Evolutionary conservation across 306 rosid genomes (phyloP).

Genomic region (Ziziphus jujuba): DNA sequence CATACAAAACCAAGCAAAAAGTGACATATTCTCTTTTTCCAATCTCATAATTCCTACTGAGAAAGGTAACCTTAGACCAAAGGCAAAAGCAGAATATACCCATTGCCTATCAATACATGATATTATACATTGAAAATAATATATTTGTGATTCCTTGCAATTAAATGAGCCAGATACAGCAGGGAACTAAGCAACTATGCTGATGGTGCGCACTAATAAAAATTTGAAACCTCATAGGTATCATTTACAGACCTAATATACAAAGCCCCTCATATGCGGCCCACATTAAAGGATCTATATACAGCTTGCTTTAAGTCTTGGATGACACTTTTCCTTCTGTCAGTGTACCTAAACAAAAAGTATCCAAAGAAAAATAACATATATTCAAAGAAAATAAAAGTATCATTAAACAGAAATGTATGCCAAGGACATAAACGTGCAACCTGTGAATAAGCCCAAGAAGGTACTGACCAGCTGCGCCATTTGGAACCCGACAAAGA

Average conservation of each 20-base stretch:
- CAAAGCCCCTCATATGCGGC: slow-evolving; percentile 91
- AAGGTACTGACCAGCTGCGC: slow-evolving; percentile 97
- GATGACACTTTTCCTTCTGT: slow-evolving; percentile 53
- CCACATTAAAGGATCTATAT: slow-evolving; percentile 63
- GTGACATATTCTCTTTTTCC: too few relatives aligned
- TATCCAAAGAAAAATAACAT: too few relatives aligned
- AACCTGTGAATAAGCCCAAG: slow-evolving; percentile 95
- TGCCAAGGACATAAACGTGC: slow-evolving; percentile 12
- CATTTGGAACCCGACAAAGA: slow-evolving; percentile 82
- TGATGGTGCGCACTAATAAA: not conserved
- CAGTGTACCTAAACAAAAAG: slow-evolving; percentile 51
- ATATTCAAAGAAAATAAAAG: not conserved
- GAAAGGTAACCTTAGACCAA: too few relatives aligned
- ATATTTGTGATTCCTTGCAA: too few relatives aligned
- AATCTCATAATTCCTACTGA: too few relatives aligned
- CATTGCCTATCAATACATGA: too few relatives aligned
- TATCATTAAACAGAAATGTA: not conserved
- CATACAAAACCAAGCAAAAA: not conserved
- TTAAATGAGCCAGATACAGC: too few relatives aligned
- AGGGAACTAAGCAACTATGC: not conserved
- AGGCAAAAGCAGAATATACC: too few relatives aligned
- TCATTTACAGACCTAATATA: slow-evolving; percentile 67
- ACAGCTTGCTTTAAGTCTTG: slow-evolving; percentile 57
- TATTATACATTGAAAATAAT: too few relatives aligned
- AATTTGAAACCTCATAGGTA: slow-evolving; percentile 18